Conservation (phyloP, 371 early-diverging fungal genomes). For the Mortierella sp. region DNA sequence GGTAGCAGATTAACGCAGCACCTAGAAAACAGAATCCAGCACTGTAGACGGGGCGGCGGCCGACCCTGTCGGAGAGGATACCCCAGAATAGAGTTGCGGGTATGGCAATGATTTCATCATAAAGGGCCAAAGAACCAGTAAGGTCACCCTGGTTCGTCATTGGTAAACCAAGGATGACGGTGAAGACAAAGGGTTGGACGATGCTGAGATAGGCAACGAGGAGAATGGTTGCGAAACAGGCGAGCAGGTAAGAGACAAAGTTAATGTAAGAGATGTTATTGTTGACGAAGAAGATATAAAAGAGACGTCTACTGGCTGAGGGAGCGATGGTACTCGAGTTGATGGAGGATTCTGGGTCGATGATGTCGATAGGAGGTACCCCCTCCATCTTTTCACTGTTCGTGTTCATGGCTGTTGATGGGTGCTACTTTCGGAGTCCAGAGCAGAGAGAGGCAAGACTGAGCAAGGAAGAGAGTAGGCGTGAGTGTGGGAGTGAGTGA, state of each 20-base stretch:
- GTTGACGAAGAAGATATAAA: conserved; percentile 54
- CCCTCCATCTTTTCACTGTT: not conserved
- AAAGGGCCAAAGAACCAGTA: conserved; percentile 62
- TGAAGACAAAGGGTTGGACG: conserved; percentile 52
- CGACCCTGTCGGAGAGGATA: conserved; percentile 60
- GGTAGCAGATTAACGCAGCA: conserved; percentile 56
- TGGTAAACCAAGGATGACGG: conserved; percentile 27
- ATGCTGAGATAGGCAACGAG: conserved; percentile 65
- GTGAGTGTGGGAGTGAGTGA: too few species aligned
- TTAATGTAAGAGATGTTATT: conserved; percentile 62
- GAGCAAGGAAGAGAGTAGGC: not conserved
- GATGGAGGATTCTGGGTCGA: conserved; percentile 1
- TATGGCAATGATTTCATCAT: conserved; percentile 71
- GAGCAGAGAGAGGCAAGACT: not conserved
- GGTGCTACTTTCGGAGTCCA: not conserved
- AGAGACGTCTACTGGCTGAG: conserved; percentile 20
- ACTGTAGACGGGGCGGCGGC: conserved; percentile 62
- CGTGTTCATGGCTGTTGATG: not conserved
- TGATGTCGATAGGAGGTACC: not conserved
- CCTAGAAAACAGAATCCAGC: conserved; percentile 62
- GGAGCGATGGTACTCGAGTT: conserved; percentile 1
- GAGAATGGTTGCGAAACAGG: conserved; percentile 66
- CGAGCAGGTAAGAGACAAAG: conserved; percentile 64
- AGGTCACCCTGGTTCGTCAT: conserved; percentile 49
- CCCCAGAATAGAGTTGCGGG: conserved; percentile 66